Conservation (phyloP, 306 rosid species). For the Lupinus albus region DNA sequence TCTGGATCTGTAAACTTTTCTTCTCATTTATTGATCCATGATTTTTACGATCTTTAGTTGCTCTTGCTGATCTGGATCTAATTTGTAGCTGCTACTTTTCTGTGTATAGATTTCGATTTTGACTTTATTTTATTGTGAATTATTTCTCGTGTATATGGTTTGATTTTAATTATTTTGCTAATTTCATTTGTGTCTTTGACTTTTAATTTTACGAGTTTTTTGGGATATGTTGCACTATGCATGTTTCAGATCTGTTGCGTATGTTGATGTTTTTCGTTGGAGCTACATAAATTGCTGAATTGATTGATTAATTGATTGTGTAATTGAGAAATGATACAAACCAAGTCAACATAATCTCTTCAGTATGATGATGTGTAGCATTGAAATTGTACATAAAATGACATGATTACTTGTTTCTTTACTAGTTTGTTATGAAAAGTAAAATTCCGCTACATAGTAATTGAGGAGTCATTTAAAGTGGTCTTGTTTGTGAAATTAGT, state of each 20-base stretch:
- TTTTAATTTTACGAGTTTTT: neutral
- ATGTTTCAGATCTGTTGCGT: conserved; percentile 34
- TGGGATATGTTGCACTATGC: neutral
- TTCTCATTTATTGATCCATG: conserved; percentile 29
- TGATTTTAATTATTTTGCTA: neutral
- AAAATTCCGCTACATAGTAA: too few species aligned
- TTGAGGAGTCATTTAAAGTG: too few species aligned
- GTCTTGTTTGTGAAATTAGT: too few species aligned
- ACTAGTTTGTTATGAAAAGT: too few species aligned
- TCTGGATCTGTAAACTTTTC: conserved; percentile 34
- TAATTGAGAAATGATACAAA: conserved; percentile 1
- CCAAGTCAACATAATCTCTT: too few species aligned
- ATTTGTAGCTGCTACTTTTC: neutral
- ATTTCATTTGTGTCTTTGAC: too few species aligned
- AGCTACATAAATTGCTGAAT: conserved; percentile 21
- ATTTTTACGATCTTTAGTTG: conserved; percentile 19
- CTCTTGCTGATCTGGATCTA: conserved; percentile 45
- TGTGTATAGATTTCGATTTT: conserved; percentile 3
- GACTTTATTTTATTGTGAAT: conserved; percentile 22
- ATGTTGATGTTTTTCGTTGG: neutral
- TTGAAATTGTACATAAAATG: too few species aligned
- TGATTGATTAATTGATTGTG: neutral
- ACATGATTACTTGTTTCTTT: too few species aligned
- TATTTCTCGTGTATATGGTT: conserved; percentile 6
- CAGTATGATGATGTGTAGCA: too few species aligned